Evolutionary conservation across 176 grass and related monocot genomes (phyloP).

Genomic region (Hsuehochloa calcarea): DNA sequence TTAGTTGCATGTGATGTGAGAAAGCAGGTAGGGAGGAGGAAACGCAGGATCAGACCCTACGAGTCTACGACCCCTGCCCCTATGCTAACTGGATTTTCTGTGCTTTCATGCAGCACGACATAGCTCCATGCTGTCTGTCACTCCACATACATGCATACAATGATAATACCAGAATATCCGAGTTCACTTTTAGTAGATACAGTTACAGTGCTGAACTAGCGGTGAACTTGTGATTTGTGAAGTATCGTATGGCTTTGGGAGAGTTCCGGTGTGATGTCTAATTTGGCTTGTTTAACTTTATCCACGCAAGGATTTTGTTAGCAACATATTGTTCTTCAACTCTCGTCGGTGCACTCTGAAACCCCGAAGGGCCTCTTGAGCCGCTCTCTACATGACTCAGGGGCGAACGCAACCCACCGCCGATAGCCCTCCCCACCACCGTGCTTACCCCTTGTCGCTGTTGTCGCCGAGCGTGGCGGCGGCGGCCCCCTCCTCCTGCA

Average conservation of each 20-base stretch:
- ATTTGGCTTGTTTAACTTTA: neutral
- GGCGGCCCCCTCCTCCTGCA: no score
- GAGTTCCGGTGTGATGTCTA: neutral
- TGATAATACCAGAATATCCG: neutral
- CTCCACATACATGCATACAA: neutral
- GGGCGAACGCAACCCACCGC: no score
- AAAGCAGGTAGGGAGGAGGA: neutral
- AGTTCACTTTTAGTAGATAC: neutral
- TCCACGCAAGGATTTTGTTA: neutral
- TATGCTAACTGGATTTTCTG: neutral
- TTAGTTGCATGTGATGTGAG: conserved; percentile 31
- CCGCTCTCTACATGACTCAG: no score
- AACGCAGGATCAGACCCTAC: neutral
- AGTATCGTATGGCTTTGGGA: neutral
- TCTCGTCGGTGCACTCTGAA: no score
- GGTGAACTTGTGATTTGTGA: neutral
- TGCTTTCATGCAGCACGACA: neutral
- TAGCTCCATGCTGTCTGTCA: neutral
- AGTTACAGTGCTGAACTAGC: neutral
- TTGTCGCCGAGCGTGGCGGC: no score
- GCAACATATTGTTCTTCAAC: no score
- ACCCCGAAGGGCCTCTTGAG: no score
- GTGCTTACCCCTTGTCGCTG: no score
- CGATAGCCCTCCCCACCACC: no score
- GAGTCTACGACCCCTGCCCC: neutral